Base-by-base conservation (phyloP, 306 rosid genomes). In the Casuarina equisetifolia region DNA sequence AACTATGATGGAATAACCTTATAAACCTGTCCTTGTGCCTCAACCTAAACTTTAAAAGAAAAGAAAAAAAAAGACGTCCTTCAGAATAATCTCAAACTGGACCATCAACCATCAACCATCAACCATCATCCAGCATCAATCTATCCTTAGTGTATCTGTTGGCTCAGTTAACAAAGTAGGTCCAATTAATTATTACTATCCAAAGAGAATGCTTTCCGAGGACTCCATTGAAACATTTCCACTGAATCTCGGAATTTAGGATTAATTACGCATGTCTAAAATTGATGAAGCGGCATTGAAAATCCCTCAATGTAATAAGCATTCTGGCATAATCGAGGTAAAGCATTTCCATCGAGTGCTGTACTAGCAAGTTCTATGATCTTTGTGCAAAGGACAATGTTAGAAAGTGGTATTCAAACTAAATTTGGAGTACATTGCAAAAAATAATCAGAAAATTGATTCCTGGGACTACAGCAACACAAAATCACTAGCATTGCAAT, bases 11-110 rank as follows among this genome's bases (percentile, higher is more conserved):
- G 73, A 73, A 74, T 74, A 76, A 40, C 50, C 35, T 55, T 44
- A 51, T 7, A 73, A 75, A 63, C 76, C 69, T 36, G 61, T 49
- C 69, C 70, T 52, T 53, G 57, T 5, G 63, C 67, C 44, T 71
- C 77, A 61, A 70, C 58, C 70, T 72, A 59, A 57, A 79, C 54
- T 55, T 51, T 57, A 71, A 40, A 73, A 72, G 67, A 81, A 77
- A 74, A 42, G 48, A 8, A 42, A 25, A 25, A 25, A 25, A 25
- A 25, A 25, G 32, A 25, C 32, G 32, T 0, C 32, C 32, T 25
- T 25, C 0, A 25, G 32, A 25, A 25, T 25, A 19, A 3, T 74
- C 3, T 73, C 13, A 70, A 48, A 78, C 45, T 54, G 46, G 72
- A 76, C 72, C 25, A 72, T 66, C 55, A 53, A 75, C 62, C 45